phyloP scores from a whole-genome alignment of 805 yeast species.

The Dipodascus albidus region DNA sequence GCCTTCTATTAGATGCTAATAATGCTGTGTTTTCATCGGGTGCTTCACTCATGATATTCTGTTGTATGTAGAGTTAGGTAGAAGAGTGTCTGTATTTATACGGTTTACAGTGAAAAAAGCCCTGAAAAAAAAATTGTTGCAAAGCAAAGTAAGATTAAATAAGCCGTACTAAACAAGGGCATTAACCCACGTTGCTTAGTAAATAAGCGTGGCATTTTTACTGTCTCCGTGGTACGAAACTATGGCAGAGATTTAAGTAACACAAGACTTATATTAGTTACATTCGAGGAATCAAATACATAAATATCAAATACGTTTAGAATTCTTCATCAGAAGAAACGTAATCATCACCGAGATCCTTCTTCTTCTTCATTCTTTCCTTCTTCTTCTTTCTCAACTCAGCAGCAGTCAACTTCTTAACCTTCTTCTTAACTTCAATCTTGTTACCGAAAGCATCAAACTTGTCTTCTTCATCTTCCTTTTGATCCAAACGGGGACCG shows the following conservation, averaged over 20 bases:
- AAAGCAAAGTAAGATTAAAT: neutral
- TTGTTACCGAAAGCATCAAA: constrained; percentile 99
- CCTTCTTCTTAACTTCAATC: constrained; percentile 93
- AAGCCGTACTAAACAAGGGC: neutral
- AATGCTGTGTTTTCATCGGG: neutral
- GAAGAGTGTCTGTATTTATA: neutral
- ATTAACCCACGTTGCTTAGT: neutral
- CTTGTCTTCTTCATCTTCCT: constrained; percentile 89
- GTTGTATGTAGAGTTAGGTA: neutral
- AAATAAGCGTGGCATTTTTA: neutral
- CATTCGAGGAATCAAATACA: neutral
- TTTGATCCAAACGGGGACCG: constrained; percentile 98
- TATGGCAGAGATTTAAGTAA: neutral
- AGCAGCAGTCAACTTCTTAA: constrained; percentile 94
- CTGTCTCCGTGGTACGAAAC: too few relatives aligned
- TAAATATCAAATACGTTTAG: constrained; percentile 27
- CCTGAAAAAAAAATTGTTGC: neutral
- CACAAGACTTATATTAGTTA: neutral
- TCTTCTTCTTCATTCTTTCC: constrained; percentile 99
- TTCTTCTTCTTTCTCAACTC: constrained; percentile 99
- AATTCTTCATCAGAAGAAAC: constrained; percentile 93
- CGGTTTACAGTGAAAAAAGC: neutral
- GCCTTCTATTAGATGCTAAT: neutral
- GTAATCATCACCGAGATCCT: constrained; percentile 98
- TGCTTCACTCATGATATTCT: neutral